Percentiles rank a stretch among this genome's conserved stretches.
Evolutionary conservation across 2,329 filamentous ascomycete species (phyloP).

Genomic region (Fusarium sp.): DNA sequence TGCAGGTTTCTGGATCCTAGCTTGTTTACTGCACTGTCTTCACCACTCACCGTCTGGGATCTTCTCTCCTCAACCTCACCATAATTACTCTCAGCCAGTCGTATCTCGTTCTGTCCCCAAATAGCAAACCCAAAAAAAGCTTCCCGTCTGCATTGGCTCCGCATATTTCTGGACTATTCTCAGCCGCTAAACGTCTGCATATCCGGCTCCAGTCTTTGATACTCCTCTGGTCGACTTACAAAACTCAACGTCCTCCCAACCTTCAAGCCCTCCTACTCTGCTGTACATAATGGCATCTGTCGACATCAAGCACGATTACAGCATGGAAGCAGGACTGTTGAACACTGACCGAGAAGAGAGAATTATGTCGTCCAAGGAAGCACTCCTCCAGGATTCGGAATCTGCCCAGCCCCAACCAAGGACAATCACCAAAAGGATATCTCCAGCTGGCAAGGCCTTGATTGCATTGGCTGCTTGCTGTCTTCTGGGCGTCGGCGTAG

Average conservation of each 20-base stretch:
- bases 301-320: slow-evolving; percentile 48
- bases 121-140: slow-evolving; percentile 43
- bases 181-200: slow-evolving; percentile 45
- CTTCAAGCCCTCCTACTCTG: slow-evolving; percentile 20
- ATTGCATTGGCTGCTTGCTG: slow-evolving; percentile 46
- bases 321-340: slow-evolving; percentile 50
- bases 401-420: slow-evolving; percentile 31
- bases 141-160: slow-evolving; percentile 35
- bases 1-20: slow-evolving; percentile 38
- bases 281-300: slow-evolving; percentile 39
- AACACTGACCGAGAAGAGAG: slow-evolving; percentile 50
- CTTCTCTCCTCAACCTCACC: slow-evolving; percentile 43
- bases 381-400: slow-evolving; percentile 47
- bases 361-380: slow-evolving; percentile 48
- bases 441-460: slow-evolving; percentile 44
- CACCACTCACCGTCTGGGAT: slow-evolving; percentile 38
- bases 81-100: slow-evolving; percentile 41
- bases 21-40: slow-evolving; percentile 39
- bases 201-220: slow-evolving; percentile 39
- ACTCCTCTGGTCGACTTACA: slow-evolving; percentile 44
- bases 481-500: slow-evolving; percentile 44
- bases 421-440: slow-evolving; percentile 36
- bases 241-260: slow-evolving; percentile 42
- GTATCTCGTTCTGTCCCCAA: slow-evolving; percentile 38
- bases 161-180: slow-evolving; percentile 42